Percentiles rank a stretch among this genome's conserved stretches.
phyloP scores from a whole-genome alignment of 1,139 yeast species.

The Arxiozyma heterogenica region DNA sequence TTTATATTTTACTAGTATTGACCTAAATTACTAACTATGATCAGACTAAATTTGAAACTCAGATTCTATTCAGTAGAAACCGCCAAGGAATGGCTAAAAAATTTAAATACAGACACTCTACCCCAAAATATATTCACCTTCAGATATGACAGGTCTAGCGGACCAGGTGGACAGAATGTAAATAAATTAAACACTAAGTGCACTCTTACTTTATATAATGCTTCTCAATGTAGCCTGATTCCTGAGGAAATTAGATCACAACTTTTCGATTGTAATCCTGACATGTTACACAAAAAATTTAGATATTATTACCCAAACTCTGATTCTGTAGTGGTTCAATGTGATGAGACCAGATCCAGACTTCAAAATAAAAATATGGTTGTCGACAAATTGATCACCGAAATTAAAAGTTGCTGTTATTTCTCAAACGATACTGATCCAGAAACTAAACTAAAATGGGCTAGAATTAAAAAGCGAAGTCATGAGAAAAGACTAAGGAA shows the following conservation, averaged over 20 bases:
- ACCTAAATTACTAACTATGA: background rate
- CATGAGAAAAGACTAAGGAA: conserved; percentile 42
- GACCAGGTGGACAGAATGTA: conserved; percentile 95
- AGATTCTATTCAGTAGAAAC: background rate
- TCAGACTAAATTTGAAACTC: background rate
- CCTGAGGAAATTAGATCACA: conserved; percentile 46
- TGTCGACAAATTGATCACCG: conserved; percentile 46
- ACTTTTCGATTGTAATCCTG: conserved; percentile 24
- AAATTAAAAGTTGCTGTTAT: conserved; percentile 40
- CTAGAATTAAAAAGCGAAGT: conserved; percentile 36
- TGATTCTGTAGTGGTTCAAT: conserved; percentile 51
- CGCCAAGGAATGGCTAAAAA: conserved; percentile 4
- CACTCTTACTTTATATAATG: conserved; percentile 46
- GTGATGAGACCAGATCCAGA: conserved; percentile 53
- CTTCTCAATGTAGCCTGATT: conserved; percentile 55
- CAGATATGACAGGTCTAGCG: conserved; percentile 66
- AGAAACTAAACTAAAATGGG: conserved; percentile 50
- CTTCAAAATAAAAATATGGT: conserved; percentile 53
- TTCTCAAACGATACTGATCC: conserved; percentile 45
- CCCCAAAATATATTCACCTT: conserved; percentile 35
- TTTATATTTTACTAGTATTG: background rate
- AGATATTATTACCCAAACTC: conserved; percentile 49
- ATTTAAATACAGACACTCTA: conserved; percentile 17
- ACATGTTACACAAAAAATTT: conserved; percentile 25
- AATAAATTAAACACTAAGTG: conserved; percentile 80